Evolutionary conservation across 768 basidiomycete species (phyloP).

Genomic region (Dacryopinax spathularia): DNA sequence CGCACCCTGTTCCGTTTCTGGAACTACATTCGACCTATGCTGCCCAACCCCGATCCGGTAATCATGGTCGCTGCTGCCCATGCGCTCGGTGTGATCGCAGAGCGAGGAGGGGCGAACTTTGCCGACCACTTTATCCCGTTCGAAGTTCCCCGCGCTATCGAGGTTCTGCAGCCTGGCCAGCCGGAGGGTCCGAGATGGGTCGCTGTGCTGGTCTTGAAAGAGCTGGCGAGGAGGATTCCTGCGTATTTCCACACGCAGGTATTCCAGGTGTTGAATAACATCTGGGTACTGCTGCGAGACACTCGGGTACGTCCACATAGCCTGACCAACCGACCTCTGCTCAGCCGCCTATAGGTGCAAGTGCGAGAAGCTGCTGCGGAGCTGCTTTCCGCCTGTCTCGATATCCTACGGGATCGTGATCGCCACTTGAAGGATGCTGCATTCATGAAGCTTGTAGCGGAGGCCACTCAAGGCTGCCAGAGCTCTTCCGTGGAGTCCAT

Average conservation of each 20-base stretch:
- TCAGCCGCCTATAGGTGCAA: constrained; percentile 30
- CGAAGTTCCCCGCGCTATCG: constrained; percentile 74
- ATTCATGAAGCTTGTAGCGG: constrained; percentile 70
- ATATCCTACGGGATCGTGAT: constrained; percentile 64
- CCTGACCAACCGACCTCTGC: neutral
- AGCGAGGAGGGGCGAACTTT: constrained; percentile 67
- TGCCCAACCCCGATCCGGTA: neutral
- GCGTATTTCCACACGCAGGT: constrained; percentile 81
- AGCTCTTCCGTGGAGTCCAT: constrained; percentile 66
- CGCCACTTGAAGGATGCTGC: constrained; percentile 41
- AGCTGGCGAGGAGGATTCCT: constrained; percentile 79
- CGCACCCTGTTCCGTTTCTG: neutral
- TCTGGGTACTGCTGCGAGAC: constrained; percentile 80
- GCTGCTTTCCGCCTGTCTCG: constrained; percentile 80
- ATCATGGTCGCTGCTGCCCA: constrained; percentile 91
- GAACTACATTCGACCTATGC: constrained; percentile 2
- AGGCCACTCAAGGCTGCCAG: constrained; percentile 41
- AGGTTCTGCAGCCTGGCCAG: constrained; percentile 62
- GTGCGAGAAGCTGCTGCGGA: constrained; percentile 89
- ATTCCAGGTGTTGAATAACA: constrained; percentile 76
- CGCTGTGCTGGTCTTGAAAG: constrained; percentile 85
- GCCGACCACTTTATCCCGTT: constrained; percentile 82
- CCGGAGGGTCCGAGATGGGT: constrained; percentile 68
- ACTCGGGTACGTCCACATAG: constrained; percentile 41
- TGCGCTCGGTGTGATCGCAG: constrained; percentile 73